Base-by-base conservation (phyloP, 306 rosid species). In the Dryas drummondii region DNA sequence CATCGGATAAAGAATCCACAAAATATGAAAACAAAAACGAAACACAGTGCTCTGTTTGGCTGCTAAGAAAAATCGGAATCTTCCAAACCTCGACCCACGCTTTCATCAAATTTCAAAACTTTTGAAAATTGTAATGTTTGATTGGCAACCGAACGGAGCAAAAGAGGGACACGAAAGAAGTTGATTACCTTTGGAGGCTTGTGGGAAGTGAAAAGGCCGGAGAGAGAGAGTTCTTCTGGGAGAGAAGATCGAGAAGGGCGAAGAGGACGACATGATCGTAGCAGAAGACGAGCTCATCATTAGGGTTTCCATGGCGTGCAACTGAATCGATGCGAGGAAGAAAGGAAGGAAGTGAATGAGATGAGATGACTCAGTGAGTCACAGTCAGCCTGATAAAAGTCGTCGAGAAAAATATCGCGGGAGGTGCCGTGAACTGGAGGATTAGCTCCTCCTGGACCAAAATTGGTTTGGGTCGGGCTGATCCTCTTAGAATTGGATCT, bases 271-370 rank as follows among this genome's bases (percentile, higher is more conserved):
- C 6, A 84, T 51, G 13, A 85, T 72, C 11, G 87, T 59, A 68
- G 87, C 74, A 80, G 89, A 82, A 47, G 86, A 85, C 10, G 89
- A 71, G 78, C 86, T 66, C 17, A 22, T 65, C 22, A 79, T 71
- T 73, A 87, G 44, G 44, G 91, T 59, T 85, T 92, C 97, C 97
- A 92, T 91, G 63, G 79, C 53, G 12, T 41, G 15, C 68, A 42
- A 16, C 47, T 37, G 27, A 41, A 15, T 63, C 8, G 27, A 32
- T 32, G 37, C 37, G 3, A 32, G 37, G 2, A 32, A 32, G 37
- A 2, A 32, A 32, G 37, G 37, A 32, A 32, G 37, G 37, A 2
- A 32, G 37, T 1, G 37, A 32, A 1, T 32, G 41, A 16, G 46
- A 37, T n/a, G 68, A 63, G 14, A 16, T 5, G 68, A 5, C 44